These are phyloP conservation scores for Chalciporus sphaerocephalus DNA, from an alignment of 768 basidiomycete genomes.

Conservation along the genomic window DNA sequence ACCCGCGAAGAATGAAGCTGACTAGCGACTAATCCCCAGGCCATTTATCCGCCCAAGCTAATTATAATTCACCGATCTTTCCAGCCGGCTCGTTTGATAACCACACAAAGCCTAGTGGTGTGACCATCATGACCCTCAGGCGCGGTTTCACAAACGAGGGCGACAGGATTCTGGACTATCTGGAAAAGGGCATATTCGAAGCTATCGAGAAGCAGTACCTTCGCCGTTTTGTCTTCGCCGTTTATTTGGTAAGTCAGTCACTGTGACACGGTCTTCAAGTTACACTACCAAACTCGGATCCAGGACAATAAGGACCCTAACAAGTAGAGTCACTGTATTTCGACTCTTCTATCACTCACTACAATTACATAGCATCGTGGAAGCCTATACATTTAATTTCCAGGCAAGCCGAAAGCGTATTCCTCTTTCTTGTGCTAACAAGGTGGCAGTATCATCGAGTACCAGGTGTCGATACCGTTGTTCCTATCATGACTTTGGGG, in stretches of 20 bases:
- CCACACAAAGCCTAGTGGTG: slow-evolving; percentile 45
- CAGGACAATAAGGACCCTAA: slow-evolving; percentile 83
- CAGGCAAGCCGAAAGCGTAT: slow-evolving; percentile 39
- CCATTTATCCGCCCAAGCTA: slow-evolving; percentile 27
- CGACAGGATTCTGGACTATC: slow-evolving; percentile 74
- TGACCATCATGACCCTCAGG: slow-evolving; percentile 69
- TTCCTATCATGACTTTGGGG: slow-evolving; percentile 74
- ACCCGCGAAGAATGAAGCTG: not conserved
- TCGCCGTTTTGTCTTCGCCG: slow-evolving; percentile 78
- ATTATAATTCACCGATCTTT: slow-evolving; percentile 29
- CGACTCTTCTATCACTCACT: slow-evolving; percentile 11
- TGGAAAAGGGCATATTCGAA: slow-evolving; percentile 85
- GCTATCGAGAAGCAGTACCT: slow-evolving; percentile 83
- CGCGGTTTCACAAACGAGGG: slow-evolving; percentile 80
- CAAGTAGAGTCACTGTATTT: slow-evolving; percentile 47
- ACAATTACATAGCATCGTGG: slow-evolving; percentile 57
- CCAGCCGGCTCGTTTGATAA: slow-evolving; percentile 37
- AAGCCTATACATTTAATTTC: slow-evolving; percentile 88
- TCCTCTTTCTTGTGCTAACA: slow-evolving; percentile 3
- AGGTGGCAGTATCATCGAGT: slow-evolving; percentile 58
- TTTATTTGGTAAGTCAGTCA: slow-evolving; percentile 63
- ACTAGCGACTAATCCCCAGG: slow-evolving; percentile 9
- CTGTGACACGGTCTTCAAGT: not conserved
- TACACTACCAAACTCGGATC: slow-evolving; percentile 1
- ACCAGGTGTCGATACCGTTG: slow-evolving; percentile 51